Base-by-base conservation (phyloP, 306 rosid genomes). In the Dalbergia cultrata region DNA sequence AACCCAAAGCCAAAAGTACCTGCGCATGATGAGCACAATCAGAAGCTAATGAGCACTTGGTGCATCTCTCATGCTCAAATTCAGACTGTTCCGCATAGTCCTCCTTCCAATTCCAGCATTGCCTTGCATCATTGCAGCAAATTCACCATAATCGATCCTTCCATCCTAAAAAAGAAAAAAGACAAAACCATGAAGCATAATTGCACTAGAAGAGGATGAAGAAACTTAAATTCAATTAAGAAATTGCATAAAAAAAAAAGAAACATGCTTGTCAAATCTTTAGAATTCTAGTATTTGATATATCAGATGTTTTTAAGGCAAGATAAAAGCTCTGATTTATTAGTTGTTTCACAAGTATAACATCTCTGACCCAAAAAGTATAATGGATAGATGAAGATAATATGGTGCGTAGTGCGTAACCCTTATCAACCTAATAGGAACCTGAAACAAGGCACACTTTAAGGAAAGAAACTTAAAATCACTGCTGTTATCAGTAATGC, bases 101-200 rank as follows among this genome's bases (percentile, higher is more conserved):
- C 98, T 90, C 84, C 98, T 90, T 84, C 98, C 98, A 67, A 94
- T 58, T 66, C 93, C 93, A 53, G 88, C 87, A 78, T 92, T 94
- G 74, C 98, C 98, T 82, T 88, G 97, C 98, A 94, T 94, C 98
- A 94, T 94, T 70, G 98, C 98, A 66, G 89, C 92, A 81, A 94
- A 94, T 78, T 94, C 98, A 71, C 98, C 88, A 49, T 94, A 94
- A 83, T 94, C 98, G 11, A 94, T 94, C 81, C 96, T 90, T 86
- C 98, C 98, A 82, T 94, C 98, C 98, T 94, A 80, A 31, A 74
- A 58, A 65, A 56, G 18, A 78, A 61, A 68, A 9, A 57, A 85
- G 39, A 50, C 70, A 81, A 47, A 78, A 72, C 52, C 77, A 61
- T 77, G 62, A 70, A 74, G 78, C 76, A 81, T 67, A 75, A 74